Evolutionary conservation across 257 asterid species (phyloP), one percentile per base, ranked within the genome.

Genomic region (Rauvolfia tetraphylla): DNA sequence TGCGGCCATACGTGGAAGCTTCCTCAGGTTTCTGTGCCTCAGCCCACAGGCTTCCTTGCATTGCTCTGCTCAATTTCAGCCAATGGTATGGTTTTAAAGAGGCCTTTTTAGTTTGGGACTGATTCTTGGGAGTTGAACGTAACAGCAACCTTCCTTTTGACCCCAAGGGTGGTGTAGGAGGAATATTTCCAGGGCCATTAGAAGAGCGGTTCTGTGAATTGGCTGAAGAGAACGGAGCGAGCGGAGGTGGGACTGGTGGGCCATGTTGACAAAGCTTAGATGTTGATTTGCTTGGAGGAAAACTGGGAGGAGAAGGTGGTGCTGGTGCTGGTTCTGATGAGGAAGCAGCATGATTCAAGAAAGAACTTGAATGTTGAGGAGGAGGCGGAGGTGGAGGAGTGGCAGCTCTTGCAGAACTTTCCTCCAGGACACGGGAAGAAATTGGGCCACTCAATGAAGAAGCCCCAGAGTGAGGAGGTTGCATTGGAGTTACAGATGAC

Each of bases 1-100:
- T 69, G 68, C 51, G 41, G 71, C 38, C 89, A 77, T 88, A 93
- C 98, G 83, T 86, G 72, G 92, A 86, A 79, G 92, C 89, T 85
- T 91, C 94, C 75, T 90, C 93, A 11, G 90, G 89, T 79, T 88
- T 91, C 73, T 89, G 93, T 72, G 92, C 82, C 68, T 91, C 97
- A 44, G 96, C 97, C 98, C 98, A 93, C 59, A 93, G 75, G 85
- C 96, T 93, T 70, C 97, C 98, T 72, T 91, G 96, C 82, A 84
- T 79, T 54, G 90, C 95, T 81, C 93, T 84, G 31, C 93, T 89
- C 69, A 91, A 74, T 90, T 93, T 93, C 88, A 90, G 79, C 98
- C 98, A 93, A 81, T 93, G 96, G 78, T 89, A 91, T 36, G 97
- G 96, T 80, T 90, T 93, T 78, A 93, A 88, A 48, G 92, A 77